Evolutionary conservation across 805 yeast genomes (phyloP).

Genomic region (Candida odintsovae): DNA sequence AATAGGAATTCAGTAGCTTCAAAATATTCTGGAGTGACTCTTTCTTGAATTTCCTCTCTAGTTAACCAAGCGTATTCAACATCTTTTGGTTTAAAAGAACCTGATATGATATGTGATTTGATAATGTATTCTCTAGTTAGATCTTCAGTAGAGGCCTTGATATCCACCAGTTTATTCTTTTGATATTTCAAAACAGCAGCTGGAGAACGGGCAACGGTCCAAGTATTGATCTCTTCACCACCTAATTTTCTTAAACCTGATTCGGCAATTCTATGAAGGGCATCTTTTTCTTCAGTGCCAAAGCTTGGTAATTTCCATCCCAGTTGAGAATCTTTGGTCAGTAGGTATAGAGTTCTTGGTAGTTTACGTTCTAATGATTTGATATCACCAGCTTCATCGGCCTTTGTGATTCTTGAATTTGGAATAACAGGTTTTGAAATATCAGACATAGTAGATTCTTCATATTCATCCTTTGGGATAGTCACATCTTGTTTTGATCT

Average conservation of each 20-base stretch:
- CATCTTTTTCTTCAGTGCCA: constrained; percentile 31
- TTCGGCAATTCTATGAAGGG: constrained; percentile 69
- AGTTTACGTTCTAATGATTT: constrained; percentile 74
- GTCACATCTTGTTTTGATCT: constrained; percentile 69
- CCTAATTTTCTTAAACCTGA: constrained; percentile 66
- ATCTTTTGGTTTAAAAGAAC: constrained; percentile 48
- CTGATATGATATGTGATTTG: constrained; percentile 85
- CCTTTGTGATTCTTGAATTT: constrained; percentile 68
- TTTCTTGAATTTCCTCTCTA: constrained; percentile 63
- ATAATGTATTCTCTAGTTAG: constrained; percentile 59
- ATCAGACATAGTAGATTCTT: constrained; percentile 42
- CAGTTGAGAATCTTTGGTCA: constrained; percentile 42
- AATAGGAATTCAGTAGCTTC: constrained; percentile 39
- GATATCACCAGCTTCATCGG: constrained; percentile 60
- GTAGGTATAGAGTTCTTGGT: constrained; percentile 71
- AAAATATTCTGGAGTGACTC: constrained; percentile 51
- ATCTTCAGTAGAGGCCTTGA: constrained; percentile 13
- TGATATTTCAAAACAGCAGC: constrained; percentile 55
- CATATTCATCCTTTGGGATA: constrained; percentile 52
- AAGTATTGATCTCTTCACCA: constrained; percentile 72
- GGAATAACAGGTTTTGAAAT: constrained; percentile 64
- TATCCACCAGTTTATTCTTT: constrained; percentile 17
- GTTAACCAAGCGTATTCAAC: constrained; percentile 76
- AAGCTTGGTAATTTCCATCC: constrained; percentile 84
- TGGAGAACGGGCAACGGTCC: constrained; percentile 90